phyloP scores from a whole-genome alignment of 1,284 basidiomycete genomes.

The Porogramme epimiltina region DNA sequence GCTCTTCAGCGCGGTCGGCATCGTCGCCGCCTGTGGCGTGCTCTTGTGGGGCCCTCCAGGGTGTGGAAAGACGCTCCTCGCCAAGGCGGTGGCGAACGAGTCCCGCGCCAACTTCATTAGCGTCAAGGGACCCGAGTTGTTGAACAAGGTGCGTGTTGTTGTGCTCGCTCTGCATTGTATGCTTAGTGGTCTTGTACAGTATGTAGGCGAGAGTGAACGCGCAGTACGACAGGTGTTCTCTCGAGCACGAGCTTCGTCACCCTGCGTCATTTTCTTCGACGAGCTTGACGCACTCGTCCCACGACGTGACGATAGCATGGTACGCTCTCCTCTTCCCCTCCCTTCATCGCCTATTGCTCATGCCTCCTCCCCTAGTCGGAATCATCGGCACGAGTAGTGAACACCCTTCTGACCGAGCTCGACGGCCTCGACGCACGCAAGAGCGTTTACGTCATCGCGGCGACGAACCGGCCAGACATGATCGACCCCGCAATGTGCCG shows the following conservation, averaged over 20 bases:
- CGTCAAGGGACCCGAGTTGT: conserved; percentile 94
- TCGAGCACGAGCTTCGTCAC: conserved; percentile 83
- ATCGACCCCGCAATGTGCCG: conserved; percentile 99
- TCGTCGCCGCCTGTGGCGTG: conserved; percentile 88
- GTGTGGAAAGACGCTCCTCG: conserved; percentile 94
- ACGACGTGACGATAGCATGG: conserved; percentile 87
- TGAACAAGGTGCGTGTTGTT: conserved; percentile 79
- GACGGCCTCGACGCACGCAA: conserved; percentile 92
- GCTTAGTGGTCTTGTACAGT: conserved; percentile 52
- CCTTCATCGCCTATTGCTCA: neutral
- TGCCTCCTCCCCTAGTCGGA: conserved; percentile 66
- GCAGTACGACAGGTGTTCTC: conserved; percentile 95
- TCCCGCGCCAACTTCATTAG: conserved; percentile 94
- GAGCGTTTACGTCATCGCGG: conserved; percentile 93
- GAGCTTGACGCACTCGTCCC: conserved; percentile 97
- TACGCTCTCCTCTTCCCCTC: conserved; percentile 40
- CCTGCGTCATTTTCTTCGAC: conserved; percentile 94
- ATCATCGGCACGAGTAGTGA: conserved; percentile 95
- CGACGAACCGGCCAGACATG: conserved; percentile 99
- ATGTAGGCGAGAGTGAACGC: conserved; percentile 96
- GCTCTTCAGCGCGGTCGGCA: conserved; percentile 85
- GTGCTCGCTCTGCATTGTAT: neutral
- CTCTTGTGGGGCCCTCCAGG: conserved; percentile 98
- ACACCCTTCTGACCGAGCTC: conserved; percentile 94
- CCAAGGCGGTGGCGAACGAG: conserved; percentile 97